These are phyloP conservation scores for Oryza brachyantha DNA, from an alignment of 176 grass and related monocot genomes.

Conservation along the genomic window DNA sequence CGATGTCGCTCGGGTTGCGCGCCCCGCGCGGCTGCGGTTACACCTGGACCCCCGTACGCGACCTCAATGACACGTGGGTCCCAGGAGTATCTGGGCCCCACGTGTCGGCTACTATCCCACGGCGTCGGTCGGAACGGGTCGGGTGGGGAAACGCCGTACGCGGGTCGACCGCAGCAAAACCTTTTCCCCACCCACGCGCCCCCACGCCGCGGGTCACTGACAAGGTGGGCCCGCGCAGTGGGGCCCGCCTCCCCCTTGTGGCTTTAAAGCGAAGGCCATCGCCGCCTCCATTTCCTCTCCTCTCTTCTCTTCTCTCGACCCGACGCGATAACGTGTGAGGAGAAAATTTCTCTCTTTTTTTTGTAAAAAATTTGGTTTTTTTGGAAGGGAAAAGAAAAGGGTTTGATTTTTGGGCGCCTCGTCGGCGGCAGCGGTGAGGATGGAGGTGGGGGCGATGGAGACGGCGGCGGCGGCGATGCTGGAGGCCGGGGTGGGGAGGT, in stretches of 20 bases:
- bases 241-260: not conserved
- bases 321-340: not conserved
- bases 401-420: not conserved
- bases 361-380: too few relatives aligned
- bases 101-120: too few relatives aligned
- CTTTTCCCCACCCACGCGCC: not conserved
- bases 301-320: not conserved
- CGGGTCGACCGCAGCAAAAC: not conserved
- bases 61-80: not conserved
- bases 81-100: rapidly evolving
- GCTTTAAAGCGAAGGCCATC: slow-evolving; percentile 35
- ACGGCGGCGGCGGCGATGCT: slow-evolving; percentile 51
- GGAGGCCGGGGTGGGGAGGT: slow-evolving; percentile 49
- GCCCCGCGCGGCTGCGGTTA: too few relatives aligned
- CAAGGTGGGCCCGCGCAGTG: rapidly evolving
- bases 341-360: not conserved
- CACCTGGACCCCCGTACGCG: too few relatives aligned
- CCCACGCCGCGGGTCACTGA: not conserved
- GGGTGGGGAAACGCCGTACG: not conserved
- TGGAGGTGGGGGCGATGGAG: slow-evolving; percentile 5
- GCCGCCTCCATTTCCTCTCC: not conserved
- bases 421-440: not conserved
- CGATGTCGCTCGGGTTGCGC: too few relatives aligned
- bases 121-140: too few relatives aligned
- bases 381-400: too few relatives aligned